Base-by-base conservation (phyloP, 805 yeast species). In the Spathaspora girioi region DNA sequence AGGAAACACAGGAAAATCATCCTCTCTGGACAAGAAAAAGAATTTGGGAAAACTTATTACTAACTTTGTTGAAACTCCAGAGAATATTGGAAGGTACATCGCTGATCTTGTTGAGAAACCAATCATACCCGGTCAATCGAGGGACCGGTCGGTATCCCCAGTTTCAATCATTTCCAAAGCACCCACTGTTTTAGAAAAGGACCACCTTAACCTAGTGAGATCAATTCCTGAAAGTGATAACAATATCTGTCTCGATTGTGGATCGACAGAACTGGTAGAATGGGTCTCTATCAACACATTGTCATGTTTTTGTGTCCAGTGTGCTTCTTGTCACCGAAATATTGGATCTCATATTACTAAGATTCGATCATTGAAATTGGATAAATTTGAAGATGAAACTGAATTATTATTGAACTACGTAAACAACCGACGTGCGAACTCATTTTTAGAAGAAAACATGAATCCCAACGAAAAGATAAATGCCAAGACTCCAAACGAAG, bases 311-410 rank as follows among this genome's bases (percentile, higher is more conserved):
- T 92, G 98, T 66, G 84, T 89, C 44, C 83, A 84, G 47, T 92
- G 98, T 60, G 84, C 97, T 0, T 91, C 96, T 0, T 83, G 85
- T n/a, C 97, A 92, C 66, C 75, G 97, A 50, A 84, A 89, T 18
- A 67, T 93, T 63, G 97, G 97, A 0, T 77, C 96, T 0, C 91
- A 87, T 56, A 77, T 90, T 4, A 81, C 94, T 6, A 89, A 87
- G 62, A 81, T 92, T 3, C 76, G 89, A 55, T 89, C 96, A 0
- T 71, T 92, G 49, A 84, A 81, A n/a, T 70, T 89, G 44, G 97
- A 92, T 63, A 79, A 80, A 27, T 78, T 84, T 59, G 79, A 82
- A 2, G 73, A 73, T 12, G 97, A 91, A 58, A 62, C 80, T 4
- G 69, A 79, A 14, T 75, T 79, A 11, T 70, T 90, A 15, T 70